Evolutionary conservation across 83 land plant species (phyloP), one percentile per base, ranked within the genome.

Genomic region (Thuja plicata): DNA sequence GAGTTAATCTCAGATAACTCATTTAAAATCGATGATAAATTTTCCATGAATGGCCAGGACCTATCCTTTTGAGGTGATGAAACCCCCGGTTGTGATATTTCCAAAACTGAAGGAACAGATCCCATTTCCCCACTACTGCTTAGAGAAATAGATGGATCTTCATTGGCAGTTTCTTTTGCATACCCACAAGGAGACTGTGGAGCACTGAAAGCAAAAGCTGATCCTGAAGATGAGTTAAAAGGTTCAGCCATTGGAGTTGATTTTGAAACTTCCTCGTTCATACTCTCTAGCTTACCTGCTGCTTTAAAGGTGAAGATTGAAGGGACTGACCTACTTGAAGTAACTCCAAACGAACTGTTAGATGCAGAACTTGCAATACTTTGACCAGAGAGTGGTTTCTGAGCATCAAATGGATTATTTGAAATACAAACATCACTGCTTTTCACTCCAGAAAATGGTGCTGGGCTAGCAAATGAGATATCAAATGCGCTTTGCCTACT

Each of bases 1-100:
- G 93, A 82, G 85, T 45, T 88, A 57, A 94, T 93, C 83, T 73
- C 89, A 79, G 87, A n/a, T 12, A 85, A 78, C 32, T 87, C 90
- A 79, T 76, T 57, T 40, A 73, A 17, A 37, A 83, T 89, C 38
- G 90, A 74, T 66, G 87, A 89, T 27, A 87, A 52, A 74, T 77
- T 90, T 30, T 73, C 89, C 57, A 87, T 90, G 27, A 48, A 21
- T 8, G 87, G 88, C 80, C 83, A 84, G 37, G 90, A 76, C 50
- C 13, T 46, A 40, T 87, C 87, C 34, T 73, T 34, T 54, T n/a
- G 79, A 70, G 93, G 84, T 32, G 91, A 90, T 84, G 43, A 87
- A 37, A 73, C 89, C 38, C 90, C 91, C 15, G 37, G 62, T 55
- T 0, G 15, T 5, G 87, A 30, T 40, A 77, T 54, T 50, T 76